Conservation (phyloP, 305 asterid species). For the Fraxinus nigra region DNA sequence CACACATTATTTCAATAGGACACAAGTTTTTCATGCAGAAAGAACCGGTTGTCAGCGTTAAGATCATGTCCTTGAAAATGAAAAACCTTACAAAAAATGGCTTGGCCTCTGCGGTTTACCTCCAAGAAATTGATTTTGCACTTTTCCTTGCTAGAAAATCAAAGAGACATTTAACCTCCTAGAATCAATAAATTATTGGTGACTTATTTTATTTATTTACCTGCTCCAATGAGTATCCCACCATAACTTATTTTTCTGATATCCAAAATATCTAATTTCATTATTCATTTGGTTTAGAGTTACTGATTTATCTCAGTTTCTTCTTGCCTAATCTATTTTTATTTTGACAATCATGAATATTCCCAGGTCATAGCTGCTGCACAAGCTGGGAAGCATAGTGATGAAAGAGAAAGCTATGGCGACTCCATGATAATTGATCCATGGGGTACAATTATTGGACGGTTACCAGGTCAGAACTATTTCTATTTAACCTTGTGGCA, state of each 20-base stretch:
- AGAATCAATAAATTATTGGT: background rate
- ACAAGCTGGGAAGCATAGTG: constrained; percentile 86
- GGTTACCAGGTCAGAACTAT: constrained; percentile 47
- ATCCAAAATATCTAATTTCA: background rate
- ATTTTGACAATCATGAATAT: constrained; percentile 10
- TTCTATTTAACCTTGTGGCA: background rate
- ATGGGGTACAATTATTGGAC: constrained; percentile 78
- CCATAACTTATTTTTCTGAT: background rate
- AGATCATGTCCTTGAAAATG: background rate
- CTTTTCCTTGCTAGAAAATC: background rate
- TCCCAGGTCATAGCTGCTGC: constrained; percentile 79
- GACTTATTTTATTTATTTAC: background rate
- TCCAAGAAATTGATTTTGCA: background rate
- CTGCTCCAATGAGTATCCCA: background rate
- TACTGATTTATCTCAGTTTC: background rate
- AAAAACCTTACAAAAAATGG: background rate
- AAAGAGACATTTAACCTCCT: background rate
- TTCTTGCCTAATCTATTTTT: background rate
- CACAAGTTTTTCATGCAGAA: background rate
- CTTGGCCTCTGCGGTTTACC: background rate
- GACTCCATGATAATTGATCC: constrained; percentile 86
- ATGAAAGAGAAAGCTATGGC: constrained; percentile 79
- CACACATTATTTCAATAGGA: background rate
- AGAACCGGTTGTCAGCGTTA: background rate
- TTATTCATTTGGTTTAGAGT: background rate